Base-by-base conservation (phyloP, 805 yeast genomes). In the Candida vaughaniae region DNA sequence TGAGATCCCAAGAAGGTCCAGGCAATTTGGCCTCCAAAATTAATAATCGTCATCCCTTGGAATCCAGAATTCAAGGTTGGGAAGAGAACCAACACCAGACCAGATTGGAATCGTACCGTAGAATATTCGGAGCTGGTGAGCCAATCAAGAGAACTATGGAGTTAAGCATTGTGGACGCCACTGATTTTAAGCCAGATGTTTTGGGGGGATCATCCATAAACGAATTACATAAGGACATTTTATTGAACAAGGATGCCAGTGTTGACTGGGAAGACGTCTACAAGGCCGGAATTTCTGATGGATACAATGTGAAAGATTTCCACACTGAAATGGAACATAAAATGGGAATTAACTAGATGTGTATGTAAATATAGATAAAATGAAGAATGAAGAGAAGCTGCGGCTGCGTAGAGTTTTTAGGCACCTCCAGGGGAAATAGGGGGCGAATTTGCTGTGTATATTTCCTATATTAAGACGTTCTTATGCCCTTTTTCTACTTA, bases 201-300 rank as follows among this genome's bases (percentile, higher is more conserved):
- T 61, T 80, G 31, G 88, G 88, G 10, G 83, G 80, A 5, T 50
- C 77, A 5, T 11, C 29, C 6, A 25, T 37, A 3, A 65, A 73
- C 30, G 69, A 75, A 41, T 40, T 87, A 42, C 95, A 87, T 55
- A 74, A 71, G 42, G 96, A 90, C 54, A 85, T 93, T 36, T 70
- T 93, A 40, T 58, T 78, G 55, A 86, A 86, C 64, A 82, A 77
- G 53, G 98, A 93, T 41, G 62, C 81, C 15, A 61, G 78, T 11
- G 66, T 91, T 28, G 96, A 87, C 51, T 91, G 98, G 97, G 98
- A 93, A 53, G 98, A 93, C 53, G 74, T 91, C 15, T 90, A 90
- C 59, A 69, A 71, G 18, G 83, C 75, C 55, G 75, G 77, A 35
- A 55, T 69, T 44, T 71, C 67, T 46, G 56, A 58, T 18, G 71